Evolutionary conservation across 1,284 basidiomycete genomes (phyloP), one percentile per base, ranked within the genome.

Genomic region (Uromyces viciae-fabae): DNA sequence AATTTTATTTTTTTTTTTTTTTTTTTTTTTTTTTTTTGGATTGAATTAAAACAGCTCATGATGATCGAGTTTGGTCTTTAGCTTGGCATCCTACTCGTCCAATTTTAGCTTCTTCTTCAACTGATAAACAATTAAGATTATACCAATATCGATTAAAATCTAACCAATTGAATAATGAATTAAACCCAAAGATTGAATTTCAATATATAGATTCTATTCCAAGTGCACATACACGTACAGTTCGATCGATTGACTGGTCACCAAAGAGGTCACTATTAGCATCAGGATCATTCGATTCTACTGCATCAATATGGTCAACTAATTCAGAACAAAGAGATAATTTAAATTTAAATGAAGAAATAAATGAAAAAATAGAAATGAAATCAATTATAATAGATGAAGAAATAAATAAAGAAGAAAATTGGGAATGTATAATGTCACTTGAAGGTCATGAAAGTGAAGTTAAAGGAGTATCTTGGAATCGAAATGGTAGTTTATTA

Each of bases 381-480:
- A 22, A 19, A 38, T 73, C 71, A 19, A 25, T 84, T 83, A 17
- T 84, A 83, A 82, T 14, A 88, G 89, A 3, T 91, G 92, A 82
- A 93, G 77, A 72, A 46, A 33, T 25, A 28, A 25, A 58, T 19
- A 33, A 58, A 33, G 68, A 80, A 38, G 78, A 80, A 11, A 66
- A 71, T 28, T 82, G 94, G 93, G 94, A 96, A 84, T 95, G 94
- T 85, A 90, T 92, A 80, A 92, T 91, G 73, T 90, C 93, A 62
- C 87, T 98, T 43, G 95, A 98, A 85, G 97, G 97, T 0, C 97
- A 99, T 85, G 97, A 99, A 86, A 95, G 92, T 72, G 97, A 99
- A 86, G 98, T 95, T 88, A 99, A 99, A 88, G 90, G 92, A 83
- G 93, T 98, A 0, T 93, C 91, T 2, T 99, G 94, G 87, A 95